phyloP scores from a whole-genome alignment of 108 stramenopile genomes.

The Fragilariopsis cylindrus region DNA sequence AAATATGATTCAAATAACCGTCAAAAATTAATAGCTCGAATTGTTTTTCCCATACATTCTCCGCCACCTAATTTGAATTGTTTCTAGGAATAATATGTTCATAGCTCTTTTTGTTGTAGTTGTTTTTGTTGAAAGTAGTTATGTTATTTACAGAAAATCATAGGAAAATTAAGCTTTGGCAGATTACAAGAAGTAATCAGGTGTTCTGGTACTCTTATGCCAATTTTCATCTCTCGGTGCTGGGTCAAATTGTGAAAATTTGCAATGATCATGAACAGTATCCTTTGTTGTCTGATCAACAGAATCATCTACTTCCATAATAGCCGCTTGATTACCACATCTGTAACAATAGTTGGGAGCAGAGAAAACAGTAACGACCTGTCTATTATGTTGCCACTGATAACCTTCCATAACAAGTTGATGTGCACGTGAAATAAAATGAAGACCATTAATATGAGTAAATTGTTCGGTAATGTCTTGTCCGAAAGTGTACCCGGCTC shows the following conservation, averaged over 20 bases:
- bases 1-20: no score
- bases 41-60: no score
- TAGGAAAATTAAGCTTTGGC: not conserved
- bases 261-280: conserved; percentile 82
- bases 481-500: conserved; percentile 98
- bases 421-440: conserved; percentile 92
- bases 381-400: conserved; percentile 78
- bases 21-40: no score
- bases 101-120: not conserved
- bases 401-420: conserved; percentile 98
- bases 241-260: conserved; percentile 87
- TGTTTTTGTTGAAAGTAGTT: not conserved
- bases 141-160: not conserved
- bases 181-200: conserved; percentile 94
- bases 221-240: conserved; percentile 95
- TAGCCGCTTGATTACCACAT: conserved; percentile 95
- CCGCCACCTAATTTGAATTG: no score
- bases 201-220: conserved; percentile 90
- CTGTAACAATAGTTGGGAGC: conserved; percentile 87
- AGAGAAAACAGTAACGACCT: conserved; percentile 94
- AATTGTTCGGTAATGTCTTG: conserved; percentile 94
- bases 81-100: no score
- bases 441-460: conserved; percentile 89
- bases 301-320: conserved; percentile 80
- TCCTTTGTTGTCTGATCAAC: conserved; percentile 59